phyloP scores from a whole-genome alignment of 768 basidiomycete genomes.

The Suillus lakei region DNA sequence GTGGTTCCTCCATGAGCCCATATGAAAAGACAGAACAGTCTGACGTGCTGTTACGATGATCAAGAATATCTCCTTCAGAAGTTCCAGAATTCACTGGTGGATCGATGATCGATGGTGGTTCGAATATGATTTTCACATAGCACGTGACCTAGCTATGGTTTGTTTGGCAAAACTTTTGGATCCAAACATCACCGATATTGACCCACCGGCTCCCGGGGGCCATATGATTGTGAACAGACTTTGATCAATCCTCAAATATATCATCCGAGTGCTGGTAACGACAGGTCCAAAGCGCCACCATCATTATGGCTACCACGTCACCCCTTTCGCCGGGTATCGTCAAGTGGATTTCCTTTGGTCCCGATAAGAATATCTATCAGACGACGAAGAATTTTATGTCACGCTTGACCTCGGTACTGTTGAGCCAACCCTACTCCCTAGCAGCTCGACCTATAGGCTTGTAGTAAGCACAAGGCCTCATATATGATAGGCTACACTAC shows the following conservation, averaged over 20 bases:
- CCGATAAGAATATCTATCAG: conserved; percentile 68
- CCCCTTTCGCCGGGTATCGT: conserved; percentile 55
- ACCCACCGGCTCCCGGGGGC: too few relatives aligned
- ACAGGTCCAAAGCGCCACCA: neutral
- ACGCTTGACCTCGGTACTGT: conserved; percentile 74
- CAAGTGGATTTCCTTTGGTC: conserved; percentile 71
- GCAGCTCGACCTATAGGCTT: conserved; percentile 69
- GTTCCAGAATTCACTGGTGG: neutral
- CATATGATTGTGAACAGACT: neutral
- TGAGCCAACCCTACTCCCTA: conserved; percentile 78
- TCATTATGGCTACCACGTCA: neutral
- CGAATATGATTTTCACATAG: neutral
- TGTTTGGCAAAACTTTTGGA: neutral
- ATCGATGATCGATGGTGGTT: too few relatives aligned
- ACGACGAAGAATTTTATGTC: conserved; percentile 63
- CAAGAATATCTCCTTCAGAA: neutral
- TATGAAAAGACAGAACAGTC: neutral
- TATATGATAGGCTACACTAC: neutral
- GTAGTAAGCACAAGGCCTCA: conserved; percentile 54
- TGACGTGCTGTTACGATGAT: neutral
- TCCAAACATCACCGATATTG: conserved; percentile 1
- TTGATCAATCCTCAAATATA: neutral
- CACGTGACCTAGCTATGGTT: neutral
- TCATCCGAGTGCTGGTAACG: neutral
- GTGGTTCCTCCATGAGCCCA: too few relatives aligned